Evolutionary conservation across 1,139 yeast genomes (phyloP), one percentile per base, ranked within the genome.

Genomic region (Debaryomyces udenii): DNA sequence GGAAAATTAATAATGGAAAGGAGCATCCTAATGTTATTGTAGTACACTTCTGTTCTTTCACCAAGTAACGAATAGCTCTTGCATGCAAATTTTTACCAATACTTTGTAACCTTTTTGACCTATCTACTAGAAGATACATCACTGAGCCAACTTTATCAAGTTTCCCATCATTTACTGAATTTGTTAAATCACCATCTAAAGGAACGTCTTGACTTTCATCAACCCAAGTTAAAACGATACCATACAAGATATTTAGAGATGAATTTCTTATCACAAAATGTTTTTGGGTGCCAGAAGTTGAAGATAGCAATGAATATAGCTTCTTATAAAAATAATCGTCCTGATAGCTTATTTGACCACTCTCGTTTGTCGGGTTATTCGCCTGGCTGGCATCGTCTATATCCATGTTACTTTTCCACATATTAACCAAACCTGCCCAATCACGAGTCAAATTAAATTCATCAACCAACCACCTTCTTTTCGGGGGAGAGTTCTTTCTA

Each of bases 211-310:
- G 48, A 24, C 50, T 44, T 22, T 61, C 69, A 39, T 66, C 66
- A 5, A 74, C 73, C 84, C 85, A 80, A 0, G 86, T 79, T 27
- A 78, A 62, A n/a, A 79, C 68, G 15, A 79, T 61, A 4, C 87
- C 87, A 50, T 79, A 79, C 15, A 81, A 52, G 22, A 77, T 70
- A 48, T 80, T 80, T 29, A 81, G 64, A 10, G 81, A 73, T 3
- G 84, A 74, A 55, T 81, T 81, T 38, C 85, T 61, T 16, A 81
- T 83, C 38, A 82, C 79, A 56, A 81, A 81, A 53, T 79, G 83
- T 36, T 66, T 66, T 46, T 75, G 78, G 1, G 55, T 42, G 20
- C 56, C 51, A 22, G 49, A 37, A 2, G 66, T 57, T 3, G 62
- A 47, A 16, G 56, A 57, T 13, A 73, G 53, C 28, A 73, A 61